Conservation (phyloP, 2,329 filamentous ascomycete genomes). For the Hymenoscyphus repandus region DNA sequence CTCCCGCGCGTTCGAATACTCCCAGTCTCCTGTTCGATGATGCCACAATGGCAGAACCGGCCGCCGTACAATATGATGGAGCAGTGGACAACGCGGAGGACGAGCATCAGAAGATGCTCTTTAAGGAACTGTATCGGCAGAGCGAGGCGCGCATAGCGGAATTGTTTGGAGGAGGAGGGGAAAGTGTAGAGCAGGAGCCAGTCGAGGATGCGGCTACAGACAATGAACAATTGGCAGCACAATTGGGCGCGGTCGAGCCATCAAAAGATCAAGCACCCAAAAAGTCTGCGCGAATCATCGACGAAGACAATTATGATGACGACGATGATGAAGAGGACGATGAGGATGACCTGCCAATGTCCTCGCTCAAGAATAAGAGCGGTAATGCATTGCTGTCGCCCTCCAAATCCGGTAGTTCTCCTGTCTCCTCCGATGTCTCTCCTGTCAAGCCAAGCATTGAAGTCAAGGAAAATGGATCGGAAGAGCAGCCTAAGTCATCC, state of each 20-base stretch:
- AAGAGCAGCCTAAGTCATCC: constrained; percentile 60
- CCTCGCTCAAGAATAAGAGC: constrained; percentile 47
- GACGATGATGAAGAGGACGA: constrained; percentile 74
- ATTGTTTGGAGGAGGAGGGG: constrained; percentile 56
- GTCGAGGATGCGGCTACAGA: constrained; percentile 28
- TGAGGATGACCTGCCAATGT: constrained; percentile 49
- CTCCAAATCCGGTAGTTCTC: constrained; percentile 64
- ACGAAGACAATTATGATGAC: constrained; percentile 81
- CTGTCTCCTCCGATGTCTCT: constrained; percentile 42
- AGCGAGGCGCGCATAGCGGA: constrained; percentile 71
- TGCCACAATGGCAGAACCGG: constrained; percentile 41
- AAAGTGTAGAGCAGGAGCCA: constrained; percentile 17
- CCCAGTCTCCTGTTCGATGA: constrained; percentile 24
- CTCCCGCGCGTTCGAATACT: constrained; percentile 28
- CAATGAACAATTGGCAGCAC: constrained; percentile 40
- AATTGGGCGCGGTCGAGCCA: constrained; percentile 45
- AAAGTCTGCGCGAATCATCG: constrained; percentile 70
- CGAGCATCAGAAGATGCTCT: constrained; percentile 64
- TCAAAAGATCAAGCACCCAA: constrained; percentile 50
- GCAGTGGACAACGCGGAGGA: constrained; percentile 52
- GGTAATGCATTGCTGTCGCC: constrained; percentile 55
- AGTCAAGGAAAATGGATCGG: constrained; percentile 43
- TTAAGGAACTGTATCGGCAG: constrained; percentile 71
- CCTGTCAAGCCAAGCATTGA: constrained; percentile 54
- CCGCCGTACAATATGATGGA: constrained; percentile 42